A percentile compares a stretch with the other conserved stretches of the same genome.
Evolutionary conservation across 2,329 filamentous ascomycete genomes (phyloP).

Genomic region (Periconia macrospinosa): DNA sequence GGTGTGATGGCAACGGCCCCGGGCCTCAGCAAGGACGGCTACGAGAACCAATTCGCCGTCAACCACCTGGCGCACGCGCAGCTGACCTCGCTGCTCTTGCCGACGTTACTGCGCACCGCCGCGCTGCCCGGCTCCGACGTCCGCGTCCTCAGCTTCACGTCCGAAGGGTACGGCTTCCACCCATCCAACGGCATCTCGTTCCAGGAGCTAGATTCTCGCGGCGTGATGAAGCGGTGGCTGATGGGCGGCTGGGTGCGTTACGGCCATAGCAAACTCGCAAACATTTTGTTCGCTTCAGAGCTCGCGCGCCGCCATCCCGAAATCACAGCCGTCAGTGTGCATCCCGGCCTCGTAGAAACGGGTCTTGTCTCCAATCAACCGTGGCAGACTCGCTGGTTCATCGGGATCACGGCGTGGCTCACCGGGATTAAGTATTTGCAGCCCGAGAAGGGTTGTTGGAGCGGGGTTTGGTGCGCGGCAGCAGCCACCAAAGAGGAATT

Average conservation of each 20-base stretch:
- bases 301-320: constrained; percentile 46
- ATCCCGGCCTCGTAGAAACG: constrained; percentile 47
- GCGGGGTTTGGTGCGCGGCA: constrained; percentile 39
- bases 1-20: constrained; percentile 40
- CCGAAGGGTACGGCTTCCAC: constrained; percentile 22
- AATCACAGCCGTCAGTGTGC: constrained; percentile 43
- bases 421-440: constrained; percentile 1
- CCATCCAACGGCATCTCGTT: constrained; percentile 35
- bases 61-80: constrained; percentile 53
- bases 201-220: constrained; percentile 27
- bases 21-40: constrained; percentile 45
- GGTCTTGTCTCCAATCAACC: constrained; percentile 3
- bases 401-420: constrained; percentile 5
- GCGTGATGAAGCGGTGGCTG: constrained; percentile 19
- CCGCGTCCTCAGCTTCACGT: constrained; percentile 45
- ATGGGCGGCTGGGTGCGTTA: constrained; percentile 43
- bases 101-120: constrained; percentile 43
- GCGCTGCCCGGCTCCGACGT: constrained; percentile 40
- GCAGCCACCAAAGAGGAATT: constrained; percentile 31
- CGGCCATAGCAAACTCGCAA: constrained; percentile 51
- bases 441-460: constrained; percentile 30
- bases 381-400: constrained; percentile 9
- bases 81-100: constrained; percentile 46
- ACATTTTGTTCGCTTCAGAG: constrained; percentile 46
- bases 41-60: constrained; percentile 52